phyloP scores from a whole-genome alignment of 305 asterid genomes.

The Striga hermonthica region DNA sequence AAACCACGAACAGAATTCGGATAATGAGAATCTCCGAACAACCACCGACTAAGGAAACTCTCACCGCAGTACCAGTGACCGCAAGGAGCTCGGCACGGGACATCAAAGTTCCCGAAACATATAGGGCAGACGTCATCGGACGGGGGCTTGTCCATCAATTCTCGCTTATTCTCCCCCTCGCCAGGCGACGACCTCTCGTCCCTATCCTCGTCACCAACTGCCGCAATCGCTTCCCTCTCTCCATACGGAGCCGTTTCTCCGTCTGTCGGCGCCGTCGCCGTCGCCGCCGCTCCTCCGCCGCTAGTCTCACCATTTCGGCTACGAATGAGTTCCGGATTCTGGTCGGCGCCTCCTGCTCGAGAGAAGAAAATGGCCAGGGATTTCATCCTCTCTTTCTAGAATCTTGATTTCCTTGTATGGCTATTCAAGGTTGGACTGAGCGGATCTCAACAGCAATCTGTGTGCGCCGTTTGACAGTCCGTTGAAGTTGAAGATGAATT shows the following conservation, averaged over 20 bases:
- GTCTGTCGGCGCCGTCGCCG: neutral
- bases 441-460: neutral
- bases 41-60: constrained; percentile 16
- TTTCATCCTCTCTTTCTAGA: neutral
- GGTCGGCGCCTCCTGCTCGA: constrained; percentile 23
- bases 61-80: constrained; percentile 93
- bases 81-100: constrained; percentile 72
- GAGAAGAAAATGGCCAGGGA: constrained; percentile 23
- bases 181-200: constrained; percentile 19
- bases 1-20: neutral
- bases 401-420: neutral
- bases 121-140: constrained; percentile 78
- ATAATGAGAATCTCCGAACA: neutral
- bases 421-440: neutral
- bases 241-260: constrained; percentile 28
- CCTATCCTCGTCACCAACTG: constrained; percentile 8
- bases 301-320: constrained; percentile 26
- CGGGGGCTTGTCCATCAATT: constrained; percentile 51
- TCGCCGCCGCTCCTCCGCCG: constrained; percentile 27
- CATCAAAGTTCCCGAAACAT: constrained; percentile 56
- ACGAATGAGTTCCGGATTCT: constrained; percentile 6
- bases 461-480: neutral
- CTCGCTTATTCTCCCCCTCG: constrained; percentile 35
- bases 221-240: constrained; percentile 26
- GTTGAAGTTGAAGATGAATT: neutral